phyloP scores from a whole-genome alignment of 1,284 basidiomycete genomes.

The Exsudoporus floridanus region DNA sequence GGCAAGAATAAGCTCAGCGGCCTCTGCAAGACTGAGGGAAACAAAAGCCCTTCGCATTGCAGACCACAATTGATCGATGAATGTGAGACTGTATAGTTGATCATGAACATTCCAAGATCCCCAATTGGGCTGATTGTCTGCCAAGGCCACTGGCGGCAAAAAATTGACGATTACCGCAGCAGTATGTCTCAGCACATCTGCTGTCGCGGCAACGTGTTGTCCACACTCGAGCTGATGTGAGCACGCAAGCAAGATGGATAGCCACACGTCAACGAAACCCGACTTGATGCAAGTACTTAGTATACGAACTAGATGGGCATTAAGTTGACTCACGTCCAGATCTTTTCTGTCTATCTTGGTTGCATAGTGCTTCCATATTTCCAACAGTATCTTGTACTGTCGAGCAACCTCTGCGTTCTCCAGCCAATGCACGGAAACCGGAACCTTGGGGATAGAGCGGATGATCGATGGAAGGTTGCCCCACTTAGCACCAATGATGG shows the following conservation, averaged over 20 bases:
- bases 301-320: neutral
- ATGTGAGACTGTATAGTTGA: conserved; percentile 39
- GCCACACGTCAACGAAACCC: conserved; percentile 46
- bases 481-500: conserved; percentile 24
- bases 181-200: conserved; percentile 31
- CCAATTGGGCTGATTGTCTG: conserved; percentile 19
- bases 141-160: conserved; percentile 17
- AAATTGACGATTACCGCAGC: conserved; percentile 27
- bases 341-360: conserved; percentile 12
- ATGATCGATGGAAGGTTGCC: conserved; percentile 23
- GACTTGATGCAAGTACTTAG: conserved; percentile 32
- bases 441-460: conserved; percentile 24
- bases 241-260: conserved; percentile 51
- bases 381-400: conserved; percentile 45
- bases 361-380: conserved; percentile 40
- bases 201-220: conserved; percentile 36
- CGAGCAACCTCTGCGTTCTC: conserved; percentile 44
- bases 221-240: conserved; percentile 43
- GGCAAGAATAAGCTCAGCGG: conserved; percentile 45
- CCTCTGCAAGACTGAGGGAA: conserved; percentile 37
- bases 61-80: conserved; percentile 48
- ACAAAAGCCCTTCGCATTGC: conserved; percentile 49
- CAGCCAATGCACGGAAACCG: conserved; percentile 38
- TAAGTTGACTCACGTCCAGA: conserved; percentile 28
- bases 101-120: conserved; percentile 30